Conservation (phyloP, 345 rosid genomes). For the Rubroshorea leprosula region DNA sequence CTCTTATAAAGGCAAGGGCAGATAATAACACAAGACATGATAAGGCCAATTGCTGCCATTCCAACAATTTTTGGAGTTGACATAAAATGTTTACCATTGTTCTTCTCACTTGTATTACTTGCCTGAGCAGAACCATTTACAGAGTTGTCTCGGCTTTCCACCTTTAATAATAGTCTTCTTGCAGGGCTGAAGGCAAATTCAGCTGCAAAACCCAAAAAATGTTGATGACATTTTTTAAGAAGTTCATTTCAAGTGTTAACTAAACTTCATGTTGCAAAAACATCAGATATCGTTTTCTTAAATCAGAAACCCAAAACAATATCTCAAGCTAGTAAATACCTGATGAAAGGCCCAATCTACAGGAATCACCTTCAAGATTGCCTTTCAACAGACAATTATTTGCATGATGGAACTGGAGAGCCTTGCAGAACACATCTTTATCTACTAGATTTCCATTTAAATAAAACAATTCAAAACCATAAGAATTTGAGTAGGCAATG, state of each 20-base stretch:
- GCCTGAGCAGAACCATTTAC: conserved; percentile 7
- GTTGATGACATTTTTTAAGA: not conserved
- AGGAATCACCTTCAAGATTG: conserved; percentile 28
- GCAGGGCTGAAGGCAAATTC: conserved; percentile 21
- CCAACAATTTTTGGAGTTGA: conserved; percentile 29
- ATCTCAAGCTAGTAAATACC: conserved; percentile 35
- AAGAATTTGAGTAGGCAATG: conserved; percentile 37
- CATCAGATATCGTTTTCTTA: too few species aligned
- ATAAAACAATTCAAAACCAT: conserved; percentile 37
- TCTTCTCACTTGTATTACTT: conserved; percentile 10
- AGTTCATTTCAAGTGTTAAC: not conserved
- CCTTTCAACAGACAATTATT: conserved; percentile 38
- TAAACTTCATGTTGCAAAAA: too few species aligned
- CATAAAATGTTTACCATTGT: conserved; percentile 6
- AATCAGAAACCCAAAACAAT: conserved; percentile 7
- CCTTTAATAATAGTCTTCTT: conserved; percentile 52
- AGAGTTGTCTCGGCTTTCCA: conserved; percentile 15
- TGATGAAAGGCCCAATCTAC: conserved; percentile 31
- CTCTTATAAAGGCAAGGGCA: conserved; percentile 58
- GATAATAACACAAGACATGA: conserved; percentile 46
- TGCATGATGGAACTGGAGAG: conserved; percentile 38
- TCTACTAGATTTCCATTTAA: conserved; percentile 56
- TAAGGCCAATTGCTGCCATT: conserved; percentile 47
- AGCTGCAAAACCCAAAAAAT: conserved; percentile 26
- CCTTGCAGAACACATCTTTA: conserved; percentile 45